phyloP scores from a whole-genome alignment of 495 filamentous ascomycete genomes.

The Xylaria curta region DNA sequence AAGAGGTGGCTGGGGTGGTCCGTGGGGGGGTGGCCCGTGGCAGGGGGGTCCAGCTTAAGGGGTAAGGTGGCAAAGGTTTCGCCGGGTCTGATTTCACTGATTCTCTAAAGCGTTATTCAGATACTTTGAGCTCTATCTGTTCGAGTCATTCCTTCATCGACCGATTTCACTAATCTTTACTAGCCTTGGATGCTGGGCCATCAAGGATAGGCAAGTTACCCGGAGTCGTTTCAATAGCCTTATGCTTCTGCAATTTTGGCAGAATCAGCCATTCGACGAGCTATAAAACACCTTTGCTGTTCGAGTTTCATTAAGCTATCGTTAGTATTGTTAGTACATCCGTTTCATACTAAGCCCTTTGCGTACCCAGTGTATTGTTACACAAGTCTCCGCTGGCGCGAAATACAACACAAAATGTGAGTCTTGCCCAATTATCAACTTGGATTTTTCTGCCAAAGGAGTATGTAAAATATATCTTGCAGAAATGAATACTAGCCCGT shows the following conservation, averaged over 20 bases:
- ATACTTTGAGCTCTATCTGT: too few relatives aligned
- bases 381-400: background rate
- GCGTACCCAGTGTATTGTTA: background rate
- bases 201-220: too few relatives aligned
- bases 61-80: too few relatives aligned
- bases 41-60: too few relatives aligned
- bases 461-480: background rate
- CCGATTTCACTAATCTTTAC: too few relatives aligned
- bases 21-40: too few relatives aligned
- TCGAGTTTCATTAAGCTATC: background rate
- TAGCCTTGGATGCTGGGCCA: background rate
- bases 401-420: background rate
- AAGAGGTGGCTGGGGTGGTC: too few relatives aligned
- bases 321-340: background rate
- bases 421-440: background rate
- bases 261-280: background rate
- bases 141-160: too few relatives aligned
- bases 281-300: background rate
- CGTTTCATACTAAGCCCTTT: background rate
- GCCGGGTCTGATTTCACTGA: too few relatives aligned
- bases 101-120: too few relatives aligned
- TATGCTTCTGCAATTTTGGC: background rate
- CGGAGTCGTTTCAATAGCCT: background rate
- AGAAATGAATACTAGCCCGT: background rate
- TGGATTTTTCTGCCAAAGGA: background rate